phyloP scores from a whole-genome alignment of 139 green algal species.

The Picochlorum costavermella region DNA sequence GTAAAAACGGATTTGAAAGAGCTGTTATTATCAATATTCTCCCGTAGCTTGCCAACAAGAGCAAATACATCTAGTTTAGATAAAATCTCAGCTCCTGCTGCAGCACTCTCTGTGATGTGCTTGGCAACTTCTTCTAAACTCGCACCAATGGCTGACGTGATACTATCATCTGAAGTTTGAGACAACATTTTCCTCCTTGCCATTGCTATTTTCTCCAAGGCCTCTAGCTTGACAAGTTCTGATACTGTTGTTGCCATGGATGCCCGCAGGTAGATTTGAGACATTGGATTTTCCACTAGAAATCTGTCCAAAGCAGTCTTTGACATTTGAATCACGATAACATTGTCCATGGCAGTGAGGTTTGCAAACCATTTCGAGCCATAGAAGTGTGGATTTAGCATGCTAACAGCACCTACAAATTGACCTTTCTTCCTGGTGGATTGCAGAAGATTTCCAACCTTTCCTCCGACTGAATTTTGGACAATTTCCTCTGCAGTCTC shows the following conservation, averaged over 20 bases:
- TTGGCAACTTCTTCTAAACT: slow-evolving; percentile 1
- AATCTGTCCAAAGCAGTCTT: slow-evolving; percentile 21
- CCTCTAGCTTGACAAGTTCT: slow-evolving; percentile 26
- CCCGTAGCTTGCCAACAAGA: slow-evolving; percentile 12
- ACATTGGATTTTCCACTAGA: slow-evolving; percentile 30
- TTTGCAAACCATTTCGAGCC: slow-evolving; percentile 16
- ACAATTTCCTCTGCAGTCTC: slow-evolving; percentile 17
- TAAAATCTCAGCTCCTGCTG: neutral
- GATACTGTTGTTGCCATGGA: slow-evolving; percentile 15
- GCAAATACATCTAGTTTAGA: slow-evolving; percentile 19
- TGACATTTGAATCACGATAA: slow-evolving; percentile 18
- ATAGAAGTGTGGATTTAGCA: slow-evolving; percentile 22
- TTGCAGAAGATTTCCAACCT: slow-evolving; percentile 26
- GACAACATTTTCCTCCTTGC: neutral
- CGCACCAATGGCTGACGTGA: neutral
- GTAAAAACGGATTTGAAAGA: too few species aligned
- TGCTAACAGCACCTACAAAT: slow-evolving; percentile 18
- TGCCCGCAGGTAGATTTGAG: slow-evolving; percentile 30
- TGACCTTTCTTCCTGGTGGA: slow-evolving; percentile 4
- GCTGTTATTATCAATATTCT: neutral
- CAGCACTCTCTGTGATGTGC: neutral
- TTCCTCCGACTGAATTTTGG: slow-evolving; percentile 6
- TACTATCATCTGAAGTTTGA: neutral
- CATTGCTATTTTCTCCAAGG: slow-evolving; percentile 24
- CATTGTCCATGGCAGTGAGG: slow-evolving; percentile 10